Evolutionary conservation across 2,329 filamentous ascomycete genomes (phyloP), one percentile per base, ranked within the genome.

Genomic region (Cercospora nicotianae): DNA sequence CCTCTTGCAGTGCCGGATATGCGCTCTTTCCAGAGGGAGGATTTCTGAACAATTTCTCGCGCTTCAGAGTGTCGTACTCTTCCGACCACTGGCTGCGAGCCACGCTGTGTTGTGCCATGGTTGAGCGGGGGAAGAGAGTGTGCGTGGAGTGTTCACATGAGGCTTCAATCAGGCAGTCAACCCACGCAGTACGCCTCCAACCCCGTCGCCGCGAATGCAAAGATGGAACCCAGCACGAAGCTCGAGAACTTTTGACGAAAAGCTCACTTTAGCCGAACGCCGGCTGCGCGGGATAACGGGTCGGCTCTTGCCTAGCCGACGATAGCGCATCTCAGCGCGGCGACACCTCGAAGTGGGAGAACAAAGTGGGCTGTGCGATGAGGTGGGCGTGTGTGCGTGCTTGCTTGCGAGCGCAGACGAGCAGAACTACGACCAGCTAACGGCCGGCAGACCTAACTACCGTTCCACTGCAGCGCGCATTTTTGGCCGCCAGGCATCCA

Each of bases 21-120:
- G 94, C 93, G 9, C 91, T 91, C 74, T 88, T 90, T 78, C 98
- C 94, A 76, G 87, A 90, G 0, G 95, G 94, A 18, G 95, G 94
- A 73, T 96, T 90, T 75, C 88, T 86, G 80, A 99, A 99, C 23
- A 99, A 90, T 63, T 91, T 87, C 77, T 99, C 92, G 75, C 94
- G 90, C 68, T 92, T 89, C 68, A 94, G 82, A 3, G 92, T 96
- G 79, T 97, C 87, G 82, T 92, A 98, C 75, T 93, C 87, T 79
- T 92, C 89, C 72, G 92, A 88, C 94, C 94, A 97, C 78, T 87
- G 83, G 68, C 62, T 64, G 28, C 31, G 48, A 26, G 31, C 31
- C 48, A 64, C 62, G 31, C 48, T 64, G 51, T 64, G 62, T 16
- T 64, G 62, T 23, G 62, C 62, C 62, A 64, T 64, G 51, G 31